Evolutionary conservation across 2,329 filamentous ascomycete genomes (phyloP), one percentile per base, ranked within the genome.

Genomic region (Cercospora brassicicola): DNA sequence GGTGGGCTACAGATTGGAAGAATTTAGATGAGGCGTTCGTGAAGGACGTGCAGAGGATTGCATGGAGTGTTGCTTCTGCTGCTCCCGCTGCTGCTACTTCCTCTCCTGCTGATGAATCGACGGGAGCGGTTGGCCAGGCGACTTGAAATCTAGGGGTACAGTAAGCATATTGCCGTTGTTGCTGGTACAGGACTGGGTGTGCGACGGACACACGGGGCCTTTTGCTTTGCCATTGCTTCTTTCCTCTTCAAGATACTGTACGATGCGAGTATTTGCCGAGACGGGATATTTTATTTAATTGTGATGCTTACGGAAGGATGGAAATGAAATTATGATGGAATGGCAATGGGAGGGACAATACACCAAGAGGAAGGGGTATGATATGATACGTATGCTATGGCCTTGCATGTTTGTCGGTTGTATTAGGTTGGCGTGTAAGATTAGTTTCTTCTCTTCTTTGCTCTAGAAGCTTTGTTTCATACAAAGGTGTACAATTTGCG

Each of bases 1-100:
- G 66, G 0, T 68, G 66, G 66, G 66, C 28, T 4, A 63, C 45
- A 31, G 55, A 64, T 13, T 64, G 55, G 66, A 55, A 7, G 13
- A 18, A 59, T 3, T 13, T 67, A 30, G 61, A 62, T 2, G 42
- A 59, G 45, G 30, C 9, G 0, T 67, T 67, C 20, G 53, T 67
- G 20, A 55, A 64, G 15, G 48, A 64, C 9, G 60, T 64, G 66
- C 30, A 59, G 55, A 60, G 20, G 20, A 67, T 31, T 20, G 61
- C 56, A 8, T n/a, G 42, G 28, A 26, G 45, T 26, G 45, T 51
- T 10, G 10, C 45, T 51, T 51, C 45, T 51, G 13, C 36, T 3
- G 9, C 11, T 36, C 31, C 31, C 1, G 4, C 11, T 8, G 36
- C 36, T 6, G 6, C 11, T 51, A 1, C 33, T 6, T 0, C 3